Conservation (phyloP, 345 rosid genomes). For the Citropsis articulata region DNA sequence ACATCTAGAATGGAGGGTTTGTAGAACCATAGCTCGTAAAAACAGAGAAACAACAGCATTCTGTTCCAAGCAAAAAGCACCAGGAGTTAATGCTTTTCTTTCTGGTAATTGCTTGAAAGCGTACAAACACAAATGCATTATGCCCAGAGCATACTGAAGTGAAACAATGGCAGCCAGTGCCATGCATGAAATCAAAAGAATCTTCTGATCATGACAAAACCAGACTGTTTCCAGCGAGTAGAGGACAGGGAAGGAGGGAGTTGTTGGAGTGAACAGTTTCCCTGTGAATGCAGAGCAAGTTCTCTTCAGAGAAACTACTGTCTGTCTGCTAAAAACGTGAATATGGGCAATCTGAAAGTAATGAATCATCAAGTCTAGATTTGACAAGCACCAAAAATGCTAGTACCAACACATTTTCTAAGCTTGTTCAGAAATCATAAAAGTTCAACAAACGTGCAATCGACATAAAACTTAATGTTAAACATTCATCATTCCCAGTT, state of each 20-base stretch:
- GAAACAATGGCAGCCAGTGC: too few species aligned
- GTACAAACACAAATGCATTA: too few species aligned
- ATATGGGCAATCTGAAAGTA: not conserved
- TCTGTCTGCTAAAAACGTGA: not conserved
- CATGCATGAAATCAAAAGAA: too few species aligned
- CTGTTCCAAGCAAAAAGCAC: too few species aligned
- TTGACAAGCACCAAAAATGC: not conserved
- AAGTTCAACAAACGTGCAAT: not conserved
- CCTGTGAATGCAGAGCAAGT: slow-evolving; percentile 16
- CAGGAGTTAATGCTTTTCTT: too few species aligned
- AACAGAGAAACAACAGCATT: too few species aligned
- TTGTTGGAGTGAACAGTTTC: not conserved
- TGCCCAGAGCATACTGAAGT: too few species aligned
- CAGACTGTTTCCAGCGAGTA: too few species aligned
- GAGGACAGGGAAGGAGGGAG: not conserved
- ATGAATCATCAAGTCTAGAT: not conserved
- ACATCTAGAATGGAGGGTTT: too few species aligned
- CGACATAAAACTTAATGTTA: not conserved
- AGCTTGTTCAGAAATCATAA: not conserved
- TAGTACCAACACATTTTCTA: not conserved
- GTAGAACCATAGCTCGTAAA: too few species aligned
- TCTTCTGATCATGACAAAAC: too few species aligned
- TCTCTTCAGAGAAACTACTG: not conserved
- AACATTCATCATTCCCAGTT: not conserved
- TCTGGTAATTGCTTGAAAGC: too few species aligned